Percentiles rank a stretch among this genome's conserved stretches.
Evolutionary conservation across 108 stramenopile species (phyloP).

Genomic region (Hondaea fermentalgiana): DNA sequence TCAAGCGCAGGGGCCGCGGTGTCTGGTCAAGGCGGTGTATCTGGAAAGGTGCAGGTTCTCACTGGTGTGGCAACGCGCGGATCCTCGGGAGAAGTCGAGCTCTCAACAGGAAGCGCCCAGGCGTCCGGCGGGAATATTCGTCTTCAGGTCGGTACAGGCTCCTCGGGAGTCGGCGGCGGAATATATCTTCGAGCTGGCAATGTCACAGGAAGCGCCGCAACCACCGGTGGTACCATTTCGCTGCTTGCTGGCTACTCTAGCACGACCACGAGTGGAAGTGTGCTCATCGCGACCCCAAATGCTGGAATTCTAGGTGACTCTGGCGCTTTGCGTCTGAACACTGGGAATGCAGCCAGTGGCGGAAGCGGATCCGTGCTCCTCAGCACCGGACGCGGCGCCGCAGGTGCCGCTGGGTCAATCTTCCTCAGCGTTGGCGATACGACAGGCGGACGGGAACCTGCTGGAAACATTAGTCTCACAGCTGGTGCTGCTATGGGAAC

Average conservation of each 20-base stretch:
- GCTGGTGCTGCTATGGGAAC: background rate
- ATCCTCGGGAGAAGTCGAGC: slow-evolving; percentile 24
- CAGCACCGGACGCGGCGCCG: background rate
- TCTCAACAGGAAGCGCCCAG: slow-evolving; percentile 28
- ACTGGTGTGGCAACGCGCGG: slow-evolving; percentile 37
- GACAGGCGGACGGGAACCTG: background rate
- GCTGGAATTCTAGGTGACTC: background rate
- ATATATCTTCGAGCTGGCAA: background rate
- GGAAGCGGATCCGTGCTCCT: background rate
- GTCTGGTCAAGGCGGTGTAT: slow-evolving; percentile 27
- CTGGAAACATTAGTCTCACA: background rate
- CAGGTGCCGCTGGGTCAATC: background rate
- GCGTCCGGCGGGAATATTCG: slow-evolving; percentile 25
- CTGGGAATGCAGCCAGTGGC: background rate
- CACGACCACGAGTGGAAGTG: background rate
- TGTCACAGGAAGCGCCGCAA: background rate
- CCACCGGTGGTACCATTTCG: background rate
- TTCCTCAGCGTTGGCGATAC: background rate
- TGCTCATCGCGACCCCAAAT: background rate
- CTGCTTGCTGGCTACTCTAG: background rate
- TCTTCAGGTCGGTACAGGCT: slow-evolving; percentile 28
- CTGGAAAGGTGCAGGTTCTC: slow-evolving; percentile 27
- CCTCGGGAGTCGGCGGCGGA: background rate
- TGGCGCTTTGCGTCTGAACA: background rate
- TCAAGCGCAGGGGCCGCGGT: background rate